Evolutionary conservation across 768 basidiomycete species (phyloP).

Genomic region (Lactifluus pinguis): DNA sequence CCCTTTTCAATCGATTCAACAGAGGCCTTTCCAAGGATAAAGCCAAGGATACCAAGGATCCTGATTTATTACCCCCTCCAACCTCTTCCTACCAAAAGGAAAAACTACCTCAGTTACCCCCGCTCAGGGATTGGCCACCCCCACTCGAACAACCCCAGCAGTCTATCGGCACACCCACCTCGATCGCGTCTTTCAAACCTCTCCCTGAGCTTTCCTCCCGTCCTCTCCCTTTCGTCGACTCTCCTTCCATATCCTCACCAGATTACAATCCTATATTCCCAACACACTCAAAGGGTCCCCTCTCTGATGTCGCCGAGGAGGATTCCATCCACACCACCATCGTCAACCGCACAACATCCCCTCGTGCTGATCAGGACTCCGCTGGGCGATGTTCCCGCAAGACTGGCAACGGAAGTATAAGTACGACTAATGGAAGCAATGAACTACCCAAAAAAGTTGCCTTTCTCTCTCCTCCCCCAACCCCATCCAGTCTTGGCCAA

Average conservation of each 20-base stretch:
- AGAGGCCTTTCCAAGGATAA: constrained; percentile 55
- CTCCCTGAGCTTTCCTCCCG: constrained; percentile 55
- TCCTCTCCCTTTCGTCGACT: constrained; percentile 40
- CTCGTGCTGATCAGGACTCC: constrained; percentile 26
- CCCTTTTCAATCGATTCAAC: constrained; percentile 71
- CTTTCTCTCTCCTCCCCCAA: constrained; percentile 74
- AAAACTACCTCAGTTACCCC: constrained; percentile 51
- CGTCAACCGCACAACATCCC: constrained; percentile 17
- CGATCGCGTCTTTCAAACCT: constrained; percentile 55
- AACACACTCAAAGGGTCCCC: constrained; percentile 21
- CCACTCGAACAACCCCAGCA: constrained; percentile 22
- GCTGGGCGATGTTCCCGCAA: constrained; percentile 32
- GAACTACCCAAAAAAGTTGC: constrained; percentile 80
- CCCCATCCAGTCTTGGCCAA: constrained; percentile 38
- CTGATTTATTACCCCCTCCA: constrained; percentile 17
- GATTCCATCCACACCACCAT: constrained; percentile 15
- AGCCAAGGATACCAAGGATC: constrained; percentile 38
- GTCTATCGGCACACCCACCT: constrained; percentile 21
- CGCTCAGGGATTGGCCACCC: constrained; percentile 56
- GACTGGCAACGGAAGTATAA: constrained; percentile 30
- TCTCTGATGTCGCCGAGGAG: constrained; percentile 17
- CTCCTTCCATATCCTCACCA: constrained; percentile 30
- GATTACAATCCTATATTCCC: constrained; percentile 20
- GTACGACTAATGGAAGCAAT: constrained; percentile 22
- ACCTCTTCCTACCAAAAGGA: constrained; percentile 35